Base-by-base conservation (phyloP, 2,329 filamentous ascomycete genomes). In the Beauveria asiatica region DNA sequence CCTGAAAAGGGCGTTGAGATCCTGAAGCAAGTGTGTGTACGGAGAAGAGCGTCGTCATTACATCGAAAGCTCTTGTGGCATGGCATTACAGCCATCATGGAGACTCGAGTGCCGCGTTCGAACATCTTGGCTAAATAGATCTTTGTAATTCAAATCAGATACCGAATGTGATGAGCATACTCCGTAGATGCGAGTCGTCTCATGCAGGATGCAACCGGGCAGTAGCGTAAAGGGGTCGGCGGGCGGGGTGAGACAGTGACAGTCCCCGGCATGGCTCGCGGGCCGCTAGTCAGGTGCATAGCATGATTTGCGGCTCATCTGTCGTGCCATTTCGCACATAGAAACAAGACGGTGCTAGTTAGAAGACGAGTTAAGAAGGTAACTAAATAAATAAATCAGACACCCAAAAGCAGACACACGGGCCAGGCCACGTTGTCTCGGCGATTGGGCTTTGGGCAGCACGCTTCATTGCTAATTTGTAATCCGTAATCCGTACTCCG, bases 351-450 rank as follows among this genome's bases (percentile, higher is more conserved):
- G 17, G 27, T 27, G n/a, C 17, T 17, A 27, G n/a, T 17, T 19
- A 52, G n/a, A 4, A 37, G 5, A 51, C 44, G 2, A 41, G 3
- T 39, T 37, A 3, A 51, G 27, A 37, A 51, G 8, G 11, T 9
- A 27, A 23, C 3, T 23, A 23, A 23, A 23, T 23, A 23, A 23
- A 23, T 30, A 37, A 37, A 16, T 37, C 30, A 41, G 6, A 39
- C 19, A 16, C 50, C 11, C 50, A 39, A 37, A 37, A 41, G 33
- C 45, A 49, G 16, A 25, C 27, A 57, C 27, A 44, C 42, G 37
- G 42, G 37, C 46, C 45, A 44, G 23, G 17, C 39, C 56, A 51
- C 39, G 56, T 58, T 58, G 56, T 51, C 56, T 58, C 46, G 7
- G 56, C 37, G 42, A 58, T 58, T 50, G 56, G 46, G 37, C 23